phyloP scores from a whole-genome alignment of 1,139 yeast species.

The Yamadazyma oceani region DNA sequence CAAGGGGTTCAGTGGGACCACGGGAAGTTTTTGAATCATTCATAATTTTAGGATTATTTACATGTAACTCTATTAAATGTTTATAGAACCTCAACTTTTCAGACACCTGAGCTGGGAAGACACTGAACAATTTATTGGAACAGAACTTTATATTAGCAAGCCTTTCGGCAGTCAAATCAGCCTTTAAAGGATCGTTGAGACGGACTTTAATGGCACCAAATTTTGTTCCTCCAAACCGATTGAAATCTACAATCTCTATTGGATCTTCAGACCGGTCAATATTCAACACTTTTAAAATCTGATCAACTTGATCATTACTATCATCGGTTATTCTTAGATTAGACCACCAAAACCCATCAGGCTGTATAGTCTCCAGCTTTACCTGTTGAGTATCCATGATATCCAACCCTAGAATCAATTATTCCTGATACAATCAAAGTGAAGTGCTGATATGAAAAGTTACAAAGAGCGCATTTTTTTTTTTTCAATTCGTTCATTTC shows the following conservation, averaged over 20 bases:
- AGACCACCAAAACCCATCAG: background rate
- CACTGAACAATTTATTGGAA: constrained; percentile 22
- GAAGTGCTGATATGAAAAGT: no score
- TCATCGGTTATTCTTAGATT: background rate
- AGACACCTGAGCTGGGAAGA: constrained; percentile 29
- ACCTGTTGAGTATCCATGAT: no score
- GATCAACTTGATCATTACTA: background rate
- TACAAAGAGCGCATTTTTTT: no score
- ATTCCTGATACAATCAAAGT: no score
- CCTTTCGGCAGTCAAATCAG: background rate
- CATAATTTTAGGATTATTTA: no score
- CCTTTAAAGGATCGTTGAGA: background rate
- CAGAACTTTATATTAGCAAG: constrained; percentile 28
- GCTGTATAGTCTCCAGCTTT: no score
- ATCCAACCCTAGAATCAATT: no score
- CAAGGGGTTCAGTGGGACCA: no score
- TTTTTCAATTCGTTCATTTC: no score
- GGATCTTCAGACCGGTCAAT: constrained; percentile 22
- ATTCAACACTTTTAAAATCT: background rate
- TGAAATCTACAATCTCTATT: constrained; percentile 47
- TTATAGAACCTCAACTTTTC: constrained; percentile 31
- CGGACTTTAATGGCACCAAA: constrained; percentile 75
- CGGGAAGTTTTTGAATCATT: no score
- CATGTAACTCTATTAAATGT: constrained; percentile 25
- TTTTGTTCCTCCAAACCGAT: constrained; percentile 41